Percentiles rank a stretch among this genome's conserved stretches.
Evolutionary conservation across 2,329 filamentous ascomycete species (phyloP).

Genomic region (Talaromyces sp.): DNA sequence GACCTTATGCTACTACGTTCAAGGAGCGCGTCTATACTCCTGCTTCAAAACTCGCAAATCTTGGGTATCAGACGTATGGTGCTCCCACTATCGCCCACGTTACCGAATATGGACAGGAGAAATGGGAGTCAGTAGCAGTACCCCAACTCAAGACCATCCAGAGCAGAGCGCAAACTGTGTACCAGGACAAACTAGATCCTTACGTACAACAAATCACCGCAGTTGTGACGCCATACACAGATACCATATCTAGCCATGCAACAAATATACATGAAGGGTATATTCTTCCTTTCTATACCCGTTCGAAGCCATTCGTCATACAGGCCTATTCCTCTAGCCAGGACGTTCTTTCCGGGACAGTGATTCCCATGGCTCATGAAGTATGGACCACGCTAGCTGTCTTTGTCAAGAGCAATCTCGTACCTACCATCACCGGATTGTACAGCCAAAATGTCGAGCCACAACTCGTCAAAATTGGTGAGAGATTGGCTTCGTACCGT

Average conservation of each 20-base stretch:
- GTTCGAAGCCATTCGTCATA: conserved; percentile 68
- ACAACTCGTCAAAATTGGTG: conserved; percentile 85
- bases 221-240: conserved; percentile 68
- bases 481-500: conserved; percentile 68
- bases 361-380: conserved; percentile 68
- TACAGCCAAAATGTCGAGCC: conserved; percentile 94
- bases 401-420: conserved; percentile 73
- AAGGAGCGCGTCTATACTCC: conserved; percentile 66
- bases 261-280: conserved; percentile 68
- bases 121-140: conserved; percentile 76
- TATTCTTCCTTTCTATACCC: conserved; percentile 70
- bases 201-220: conserved; percentile 63
- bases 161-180: conserved; percentile 59
- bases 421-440: conserved; percentile 74
- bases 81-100: conserved; percentile 68
- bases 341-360: conserved; percentile 64
- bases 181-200: conserved; percentile 68
- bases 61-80: conserved; percentile 64
- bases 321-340: conserved; percentile 66
- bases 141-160: conserved; percentile 70
- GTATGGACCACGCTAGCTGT: conserved; percentile 65
- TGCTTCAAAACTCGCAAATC: conserved; percentile 59
- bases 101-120: conserved; percentile 61
- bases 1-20: conserved; percentile 64
- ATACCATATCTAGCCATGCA: conserved; percentile 59